Percentiles rank a stretch among this genome's conserved stretches.
Evolutionary conservation across 1,284 basidiomycete species (phyloP).

Genomic region (Sanghuangporus weigelae): DNA sequence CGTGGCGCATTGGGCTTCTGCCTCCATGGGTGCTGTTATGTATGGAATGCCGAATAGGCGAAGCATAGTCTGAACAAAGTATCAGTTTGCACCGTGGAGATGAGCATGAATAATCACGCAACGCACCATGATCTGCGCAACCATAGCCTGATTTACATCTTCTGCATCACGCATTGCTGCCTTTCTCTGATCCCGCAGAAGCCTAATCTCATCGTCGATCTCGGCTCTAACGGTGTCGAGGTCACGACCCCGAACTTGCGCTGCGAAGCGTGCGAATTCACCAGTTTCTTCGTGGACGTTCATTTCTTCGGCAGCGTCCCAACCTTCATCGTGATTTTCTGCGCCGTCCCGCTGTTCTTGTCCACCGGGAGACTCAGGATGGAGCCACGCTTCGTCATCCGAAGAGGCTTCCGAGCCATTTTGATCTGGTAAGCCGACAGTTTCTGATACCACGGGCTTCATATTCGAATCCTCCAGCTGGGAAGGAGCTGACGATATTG

Average conservation of each 20-base stretch:
- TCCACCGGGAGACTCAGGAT: constrained; percentile 41
- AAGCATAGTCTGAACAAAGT: constrained; percentile 60
- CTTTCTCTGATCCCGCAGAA: constrained; percentile 79
- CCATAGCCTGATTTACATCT: constrained; percentile 93
- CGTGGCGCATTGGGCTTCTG: constrained; percentile 97
- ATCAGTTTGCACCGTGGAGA: neutral
- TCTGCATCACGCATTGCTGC: constrained; percentile 91
- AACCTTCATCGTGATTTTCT: constrained; percentile 25
- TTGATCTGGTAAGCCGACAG: neutral
- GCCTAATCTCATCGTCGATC: constrained; percentile 88
- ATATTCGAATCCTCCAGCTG: neutral
- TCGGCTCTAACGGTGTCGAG: constrained; percentile 78
- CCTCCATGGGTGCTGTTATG: constrained; percentile 98
- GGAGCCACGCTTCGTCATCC: constrained; percentile 41
- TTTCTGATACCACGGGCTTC: neutral
- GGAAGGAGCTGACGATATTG: no score
- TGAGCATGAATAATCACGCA: neutral
- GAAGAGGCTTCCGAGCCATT: constrained; percentile 21
- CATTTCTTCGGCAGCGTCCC: constrained; percentile 78
- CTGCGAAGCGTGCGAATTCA: constrained; percentile 89
- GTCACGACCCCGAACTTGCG: constrained; percentile 82
- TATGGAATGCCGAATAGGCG: constrained; percentile 96
- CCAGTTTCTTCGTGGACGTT: constrained; percentile 80
- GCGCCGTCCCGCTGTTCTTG: constrained; percentile 18
- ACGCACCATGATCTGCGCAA: constrained; percentile 88